Base-by-base conservation (phyloP, 2,329 filamentous ascomycete genomes). In the Chlorencoelia australis region DNA sequence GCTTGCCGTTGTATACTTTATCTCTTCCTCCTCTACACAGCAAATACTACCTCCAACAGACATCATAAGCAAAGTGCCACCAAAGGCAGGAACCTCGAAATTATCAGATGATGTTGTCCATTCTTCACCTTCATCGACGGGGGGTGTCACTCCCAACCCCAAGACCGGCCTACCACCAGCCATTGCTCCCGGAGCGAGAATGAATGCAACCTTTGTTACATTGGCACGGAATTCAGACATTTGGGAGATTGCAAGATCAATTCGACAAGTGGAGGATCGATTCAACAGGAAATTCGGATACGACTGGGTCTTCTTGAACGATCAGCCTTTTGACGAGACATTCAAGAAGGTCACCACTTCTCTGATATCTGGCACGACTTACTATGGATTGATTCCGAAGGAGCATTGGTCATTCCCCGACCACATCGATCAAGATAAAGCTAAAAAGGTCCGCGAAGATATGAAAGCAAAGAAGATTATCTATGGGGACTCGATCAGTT, bases 221-320 rank as follows among this genome's bases (percentile, higher is more conserved):
- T 74, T 98, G 43, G 91, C 91, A 36, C 81, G 91, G 54, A 98
- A 98, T 65, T 72, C 68, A 38, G 91, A 98, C 57, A 67, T 96
- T 18, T 98, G 91, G 91, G 91, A 98, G 33, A 94, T 98, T 56
- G 84, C 87, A 44, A 78, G 86, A 55, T 95, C 88, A 9, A 98
- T 98, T 56, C 85, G 91, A 39, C 85, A 94, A 57, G 79, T 98
- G 39, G 91, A 98, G 64, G 91, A 98, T 62, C 84, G 91, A 56
- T 98, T 98, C 76, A 98, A 98, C 67, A 77, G 79, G 54, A 83
- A 89, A 54, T 96, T 83, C 68, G 80, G 94, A 67, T 98, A 98
- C 64, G 89, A 96, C 59, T 98, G 93, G 93, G 89, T 98, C 35
- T 98, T 98, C 66, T 68, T 98, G 44, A 98, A 98, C 63, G 91